These are phyloP conservation scores for Venturia pyrina DNA, from an alignment of 2,329 filamentous ascomycete species.

Conservation along the genomic window DNA sequence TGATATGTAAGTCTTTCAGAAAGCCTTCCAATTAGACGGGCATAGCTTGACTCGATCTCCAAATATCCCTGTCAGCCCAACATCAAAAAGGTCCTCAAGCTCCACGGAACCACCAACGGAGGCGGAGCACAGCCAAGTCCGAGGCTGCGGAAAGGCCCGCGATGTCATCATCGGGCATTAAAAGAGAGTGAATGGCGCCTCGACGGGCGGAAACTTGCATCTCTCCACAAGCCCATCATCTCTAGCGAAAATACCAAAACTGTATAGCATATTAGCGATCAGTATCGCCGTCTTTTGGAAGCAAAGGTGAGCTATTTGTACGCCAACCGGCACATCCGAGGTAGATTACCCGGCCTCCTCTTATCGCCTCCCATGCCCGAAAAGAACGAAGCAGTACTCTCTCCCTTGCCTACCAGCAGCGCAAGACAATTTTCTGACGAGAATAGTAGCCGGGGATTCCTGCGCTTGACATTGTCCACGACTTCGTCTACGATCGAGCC, in stretches of 20 bases:
- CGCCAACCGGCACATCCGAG: neutral
- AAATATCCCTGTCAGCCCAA: neutral
- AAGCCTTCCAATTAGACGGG: neutral
- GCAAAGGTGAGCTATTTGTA: neutral
- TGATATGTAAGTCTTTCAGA: neutral
- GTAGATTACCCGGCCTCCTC: neutral
- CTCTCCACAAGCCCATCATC: neutral
- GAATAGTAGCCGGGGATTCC: neutral
- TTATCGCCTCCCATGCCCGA: neutral
- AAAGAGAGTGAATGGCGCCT: neutral
- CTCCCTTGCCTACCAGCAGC: neutral
- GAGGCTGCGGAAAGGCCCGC: neutral
- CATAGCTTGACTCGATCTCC: neutral
- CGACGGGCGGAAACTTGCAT: neutral
- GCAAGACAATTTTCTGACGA: neutral
- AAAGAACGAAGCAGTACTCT: neutral
- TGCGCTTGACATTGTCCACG: neutral
- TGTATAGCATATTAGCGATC: neutral
- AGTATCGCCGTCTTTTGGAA: neutral
- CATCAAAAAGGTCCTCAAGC: neutral
- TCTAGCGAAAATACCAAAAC: neutral
- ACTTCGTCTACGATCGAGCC: conserved; percentile 4
- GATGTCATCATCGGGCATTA: neutral
- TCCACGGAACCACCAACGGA: neutral
- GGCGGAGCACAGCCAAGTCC: neutral